A percentile compares a stretch with the other conserved stretches of the same genome.
Evolutionary conservation across 805 yeast species (phyloP).

Genomic region (Wickerhamomyces alni): DNA sequence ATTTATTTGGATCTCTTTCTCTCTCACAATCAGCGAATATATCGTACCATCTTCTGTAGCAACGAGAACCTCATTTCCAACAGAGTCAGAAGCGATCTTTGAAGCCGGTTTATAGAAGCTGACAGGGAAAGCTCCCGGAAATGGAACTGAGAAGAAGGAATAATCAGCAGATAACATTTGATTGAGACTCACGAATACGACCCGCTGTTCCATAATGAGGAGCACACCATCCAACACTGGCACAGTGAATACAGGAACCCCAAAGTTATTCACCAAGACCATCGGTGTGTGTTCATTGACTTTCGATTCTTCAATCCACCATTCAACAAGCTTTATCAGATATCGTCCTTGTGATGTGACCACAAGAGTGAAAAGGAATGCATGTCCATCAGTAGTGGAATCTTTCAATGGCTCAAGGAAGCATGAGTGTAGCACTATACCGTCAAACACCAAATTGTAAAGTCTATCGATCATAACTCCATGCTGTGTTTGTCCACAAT

Average conservation of each 20-base stretch:
- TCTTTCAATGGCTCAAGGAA: constrained; percentile 33
- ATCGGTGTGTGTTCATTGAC: constrained; percentile 30
- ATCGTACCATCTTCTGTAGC: constrained; percentile 23
- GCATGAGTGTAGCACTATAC: constrained; percentile 35
- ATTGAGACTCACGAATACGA: constrained; percentile 34
- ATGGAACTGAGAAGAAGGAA: constrained; percentile 23
- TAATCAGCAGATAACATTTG: constrained; percentile 43
- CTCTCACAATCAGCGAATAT: constrained; percentile 17
- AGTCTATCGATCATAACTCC: constrained; percentile 35
- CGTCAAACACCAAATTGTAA: constrained; percentile 35
- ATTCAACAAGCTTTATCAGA: constrained; percentile 32
- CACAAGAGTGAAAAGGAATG: constrained; percentile 30
- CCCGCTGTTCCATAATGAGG: constrained; percentile 28
- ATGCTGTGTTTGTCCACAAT: constrained; percentile 28
- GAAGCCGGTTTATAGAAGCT: constrained; percentile 27
- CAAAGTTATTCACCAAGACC: constrained; percentile 34
- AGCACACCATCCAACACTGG: constrained; percentile 36
- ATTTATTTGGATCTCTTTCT: constrained; percentile 14
- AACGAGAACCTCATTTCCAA: constrained; percentile 17
- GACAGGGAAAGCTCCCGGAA: constrained; percentile 33
- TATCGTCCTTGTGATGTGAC: constrained; percentile 33
- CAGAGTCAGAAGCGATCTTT: constrained; percentile 10
- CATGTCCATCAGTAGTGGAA: constrained; percentile 19
- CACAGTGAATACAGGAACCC: constrained; percentile 36
- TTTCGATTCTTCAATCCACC: constrained; percentile 33